Percentiles rank a stretch among this genome's conserved stretches.
phyloP scores from a whole-genome alignment of 192 early-diverging fungal genomes.

The Dimargaris verticillata region DNA sequence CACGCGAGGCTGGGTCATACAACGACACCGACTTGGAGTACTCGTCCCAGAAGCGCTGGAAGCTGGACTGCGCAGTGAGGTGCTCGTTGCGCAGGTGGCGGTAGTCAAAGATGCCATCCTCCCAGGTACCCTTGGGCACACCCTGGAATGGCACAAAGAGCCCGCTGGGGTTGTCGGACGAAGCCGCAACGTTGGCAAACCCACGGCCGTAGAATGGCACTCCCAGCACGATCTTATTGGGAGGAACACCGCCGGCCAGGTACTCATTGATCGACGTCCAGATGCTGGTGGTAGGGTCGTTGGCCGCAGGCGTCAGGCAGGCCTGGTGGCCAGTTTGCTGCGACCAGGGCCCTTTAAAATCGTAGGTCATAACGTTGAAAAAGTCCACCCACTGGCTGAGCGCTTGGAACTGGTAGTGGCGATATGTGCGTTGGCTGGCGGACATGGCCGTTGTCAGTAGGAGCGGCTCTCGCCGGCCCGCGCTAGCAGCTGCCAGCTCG shows the following conservation, averaged over 20 bases:
- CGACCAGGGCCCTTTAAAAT: slow-evolving; percentile 53
- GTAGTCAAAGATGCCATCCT: slow-evolving; percentile 83
- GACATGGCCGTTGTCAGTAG: slow-evolving; percentile 52
- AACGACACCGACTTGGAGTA: slow-evolving; percentile 60
- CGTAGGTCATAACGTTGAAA: slow-evolving; percentile 91
- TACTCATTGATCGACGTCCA: slow-evolving; percentile 52
- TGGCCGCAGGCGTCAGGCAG: slow-evolving; percentile 50
- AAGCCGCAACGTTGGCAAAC: slow-evolving; percentile 62
- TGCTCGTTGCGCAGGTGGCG: slow-evolving; percentile 38
- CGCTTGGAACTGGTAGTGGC: slow-evolving; percentile 35
- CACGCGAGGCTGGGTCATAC: slow-evolving; percentile 45
- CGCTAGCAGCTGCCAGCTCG: slow-evolving; percentile 33
- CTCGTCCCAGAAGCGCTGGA: slow-evolving; percentile 60
- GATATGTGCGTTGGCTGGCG: slow-evolving; percentile 42
- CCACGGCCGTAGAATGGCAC: slow-evolving; percentile 85
- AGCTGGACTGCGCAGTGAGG: slow-evolving; percentile 33
- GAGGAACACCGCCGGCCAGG: slow-evolving; percentile 52
- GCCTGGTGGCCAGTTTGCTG: slow-evolving; percentile 65
- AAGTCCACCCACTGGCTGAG: slow-evolving; percentile 50
- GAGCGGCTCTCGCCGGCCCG: slow-evolving; percentile 31
- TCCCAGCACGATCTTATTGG: slow-evolving; percentile 76
- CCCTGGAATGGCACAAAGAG: slow-evolving; percentile 46
- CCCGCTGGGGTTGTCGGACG: slow-evolving; percentile 29
- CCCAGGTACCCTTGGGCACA: slow-evolving; percentile 69
- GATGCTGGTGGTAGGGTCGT: slow-evolving; percentile 38